Conservation (phyloP, 495 filamentous ascomycete genomes). For the Hyaloscypha hepaticicola region DNA sequence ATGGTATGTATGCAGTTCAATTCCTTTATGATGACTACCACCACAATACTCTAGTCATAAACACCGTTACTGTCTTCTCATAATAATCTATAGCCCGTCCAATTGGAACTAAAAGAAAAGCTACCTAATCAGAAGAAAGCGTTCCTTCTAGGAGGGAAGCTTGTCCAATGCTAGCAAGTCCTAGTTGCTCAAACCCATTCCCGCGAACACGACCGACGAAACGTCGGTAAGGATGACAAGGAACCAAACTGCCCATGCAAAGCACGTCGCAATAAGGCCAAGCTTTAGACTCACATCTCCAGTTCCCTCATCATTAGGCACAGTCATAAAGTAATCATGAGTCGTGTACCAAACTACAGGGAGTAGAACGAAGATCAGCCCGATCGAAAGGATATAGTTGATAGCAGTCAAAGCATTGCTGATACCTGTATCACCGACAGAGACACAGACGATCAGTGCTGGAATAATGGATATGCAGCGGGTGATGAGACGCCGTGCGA, state of each 20-base stretch:
- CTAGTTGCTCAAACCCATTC: not conserved
- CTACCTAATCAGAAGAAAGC: too few species aligned
- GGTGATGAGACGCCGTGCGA: not conserved
- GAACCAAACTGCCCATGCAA: not conserved
- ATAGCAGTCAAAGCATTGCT: not conserved
- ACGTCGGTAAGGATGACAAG: not conserved
- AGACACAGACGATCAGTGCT: not conserved
- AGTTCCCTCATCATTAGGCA: not conserved
- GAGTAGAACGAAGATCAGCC: not conserved
- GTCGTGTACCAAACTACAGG: not conserved
- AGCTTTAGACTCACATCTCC: not conserved
- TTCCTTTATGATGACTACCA: too few species aligned
- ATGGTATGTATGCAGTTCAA: too few species aligned
- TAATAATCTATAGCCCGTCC: too few species aligned
- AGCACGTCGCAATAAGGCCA: not conserved
- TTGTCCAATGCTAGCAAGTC: too few species aligned
- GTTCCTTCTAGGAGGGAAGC: too few species aligned
- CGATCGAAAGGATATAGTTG: not conserved
- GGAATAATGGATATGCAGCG: conserved; percentile 1
- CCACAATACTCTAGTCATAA: too few species aligned
- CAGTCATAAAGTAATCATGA: not conserved
- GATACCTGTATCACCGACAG: not conserved
- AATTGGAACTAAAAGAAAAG: too few species aligned
- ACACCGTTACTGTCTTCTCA: too few species aligned
- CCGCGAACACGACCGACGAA: not conserved